A percentile compares a stretch with the other conserved stretches of the same genome.
Evolutionary conservation across 306 rosid species (phyloP).

Genomic region (Acmispon strigosus): DNA sequence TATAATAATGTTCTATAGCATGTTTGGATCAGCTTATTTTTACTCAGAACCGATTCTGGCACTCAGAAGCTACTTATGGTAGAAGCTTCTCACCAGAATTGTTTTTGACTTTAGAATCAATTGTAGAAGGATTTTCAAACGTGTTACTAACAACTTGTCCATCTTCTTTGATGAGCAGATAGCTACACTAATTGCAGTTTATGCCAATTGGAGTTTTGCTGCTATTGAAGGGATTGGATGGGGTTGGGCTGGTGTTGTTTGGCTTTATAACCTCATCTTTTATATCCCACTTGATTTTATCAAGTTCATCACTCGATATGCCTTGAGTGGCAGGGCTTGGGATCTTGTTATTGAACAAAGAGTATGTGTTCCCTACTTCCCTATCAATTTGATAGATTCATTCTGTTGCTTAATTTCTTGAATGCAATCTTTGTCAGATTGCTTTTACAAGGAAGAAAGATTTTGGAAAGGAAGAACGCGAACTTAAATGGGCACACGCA

Average conservation of each 20-base stretch:
- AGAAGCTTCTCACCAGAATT: no score
- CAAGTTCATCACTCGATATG: constrained; percentile 64
- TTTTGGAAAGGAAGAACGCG: constrained; percentile 81
- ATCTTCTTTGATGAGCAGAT: constrained; percentile 36
- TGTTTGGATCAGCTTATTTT: no score
- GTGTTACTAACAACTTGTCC: neutral
- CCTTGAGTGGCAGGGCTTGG: constrained; percentile 82
- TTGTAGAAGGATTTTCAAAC: no score
- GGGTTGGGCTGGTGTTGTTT: constrained; percentile 90
- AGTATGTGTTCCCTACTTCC: constrained; percentile 27
- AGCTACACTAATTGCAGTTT: constrained; percentile 76
- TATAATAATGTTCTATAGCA: no score
- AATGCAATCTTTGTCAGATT: constrained; percentile 35
- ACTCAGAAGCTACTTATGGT: no score
- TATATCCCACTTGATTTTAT: constrained; percentile 72
- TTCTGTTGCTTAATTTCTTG: neutral
- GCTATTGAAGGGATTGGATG: constrained; percentile 80
- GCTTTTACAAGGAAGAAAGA: constrained; percentile 79
- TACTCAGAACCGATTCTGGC: no score
- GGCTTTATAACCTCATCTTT: constrained; percentile 76
- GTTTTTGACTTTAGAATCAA: no score
- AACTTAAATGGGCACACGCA: constrained; percentile 76
- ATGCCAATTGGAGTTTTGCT: constrained; percentile 72
- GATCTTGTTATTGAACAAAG: constrained; percentile 77
- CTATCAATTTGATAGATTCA: neutral